Conservation (phyloP, 805 yeast genomes). For the Saccharomycodes ludwigii region DNA sequence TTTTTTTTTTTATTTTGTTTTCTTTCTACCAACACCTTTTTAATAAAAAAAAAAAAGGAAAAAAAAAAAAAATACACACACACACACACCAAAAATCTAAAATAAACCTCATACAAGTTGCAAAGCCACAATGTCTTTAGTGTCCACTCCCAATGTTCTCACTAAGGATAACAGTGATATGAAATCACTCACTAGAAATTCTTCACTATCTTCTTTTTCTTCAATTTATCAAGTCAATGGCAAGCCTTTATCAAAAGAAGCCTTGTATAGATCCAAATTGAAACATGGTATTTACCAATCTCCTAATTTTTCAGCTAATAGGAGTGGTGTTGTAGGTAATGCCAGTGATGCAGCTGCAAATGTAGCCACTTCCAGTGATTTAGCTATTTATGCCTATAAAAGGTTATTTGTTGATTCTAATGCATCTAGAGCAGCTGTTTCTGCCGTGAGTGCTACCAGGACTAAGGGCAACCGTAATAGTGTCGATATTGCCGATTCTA, state of each 20-base stretch:
- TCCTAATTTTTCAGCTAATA: slow-evolving; percentile 37
- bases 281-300: slow-evolving; percentile 52
- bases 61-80: background rate
- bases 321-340: slow-evolving; percentile 41
- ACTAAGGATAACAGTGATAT: too few relatives aligned
- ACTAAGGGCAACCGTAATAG: background rate
- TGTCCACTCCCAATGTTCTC: too few relatives aligned
- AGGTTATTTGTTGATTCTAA: slow-evolving; percentile 27
- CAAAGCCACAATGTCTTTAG: slow-evolving; percentile 18
- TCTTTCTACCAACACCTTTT: background rate
- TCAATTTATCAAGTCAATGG: slow-evolving; percentile 57
- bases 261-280: slow-evolving; percentile 60
- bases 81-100: too few relatives aligned
- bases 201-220: too few relatives aligned
- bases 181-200: too few relatives aligned
- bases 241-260: slow-evolving; percentile 61
- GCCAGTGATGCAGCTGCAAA: slow-evolving; percentile 72
- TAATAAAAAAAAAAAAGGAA: background rate
- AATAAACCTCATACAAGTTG: too few relatives aligned
- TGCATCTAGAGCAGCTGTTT: slow-evolving; percentile 22
- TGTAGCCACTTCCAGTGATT: slow-evolving; percentile 55
- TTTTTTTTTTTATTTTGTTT: background rate
- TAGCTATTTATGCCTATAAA: slow-evolving; percentile 50
- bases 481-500: slow-evolving; percentile 3
- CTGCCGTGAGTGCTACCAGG: slow-evolving; percentile 7